Conservation (phyloP, 1,139 yeast genomes). For the Lodderomyces orthopsilosis region DNA sequence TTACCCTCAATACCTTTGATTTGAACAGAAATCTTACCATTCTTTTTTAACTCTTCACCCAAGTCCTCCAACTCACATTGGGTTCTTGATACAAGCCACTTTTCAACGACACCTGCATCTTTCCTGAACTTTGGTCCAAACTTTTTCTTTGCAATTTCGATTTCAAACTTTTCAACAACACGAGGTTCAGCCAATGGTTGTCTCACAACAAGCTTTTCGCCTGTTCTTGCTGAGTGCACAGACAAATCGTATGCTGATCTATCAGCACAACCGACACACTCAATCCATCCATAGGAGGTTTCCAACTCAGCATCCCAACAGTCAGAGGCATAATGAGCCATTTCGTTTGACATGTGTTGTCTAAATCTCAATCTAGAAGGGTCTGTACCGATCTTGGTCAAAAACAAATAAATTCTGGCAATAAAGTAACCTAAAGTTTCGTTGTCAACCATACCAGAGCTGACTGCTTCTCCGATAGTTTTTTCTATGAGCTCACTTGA, state of each 20-base stretch:
- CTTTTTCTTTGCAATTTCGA: slow-evolving; percentile 86
- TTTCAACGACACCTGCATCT: slow-evolving; percentile 90
- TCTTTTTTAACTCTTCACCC: slow-evolving; percentile 60
- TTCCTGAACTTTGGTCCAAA: slow-evolving; percentile 97
- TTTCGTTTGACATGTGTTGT: slow-evolving; percentile 97
- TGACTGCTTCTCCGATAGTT: slow-evolving; percentile 88
- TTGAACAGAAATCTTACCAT: slow-evolving; percentile 63
- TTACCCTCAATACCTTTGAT: slow-evolving; percentile 59
- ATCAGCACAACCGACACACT: slow-evolving; percentile 99
- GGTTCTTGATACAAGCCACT: slow-evolving; percentile 70
- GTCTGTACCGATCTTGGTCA: slow-evolving; percentile 88
- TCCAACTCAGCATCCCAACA: slow-evolving; percentile 99
- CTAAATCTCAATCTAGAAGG: slow-evolving; percentile 84
- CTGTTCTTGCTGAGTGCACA: slow-evolving; percentile 93
- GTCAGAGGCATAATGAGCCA: slow-evolving; percentile 99
- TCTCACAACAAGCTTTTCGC: slow-evolving; percentile 92
- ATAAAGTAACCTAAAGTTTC: slow-evolving; percentile 96
- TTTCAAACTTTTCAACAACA: slow-evolving; percentile 78
- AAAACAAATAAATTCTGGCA: slow-evolving; percentile 85
- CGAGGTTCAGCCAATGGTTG: slow-evolving; percentile 82
- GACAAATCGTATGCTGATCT: slow-evolving; percentile 97
- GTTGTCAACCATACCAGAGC: slow-evolving; percentile 85
- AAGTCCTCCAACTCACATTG: slow-evolving; percentile 84
- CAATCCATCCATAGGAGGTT: slow-evolving; percentile 98
- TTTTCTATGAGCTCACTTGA: slow-evolving; percentile 61